A percentile compares a stretch with the other conserved stretches of the same genome.
phyloP scores from a whole-genome alignment of 1,284 basidiomycete genomes.

The Bjerkandera adusta region DNA sequence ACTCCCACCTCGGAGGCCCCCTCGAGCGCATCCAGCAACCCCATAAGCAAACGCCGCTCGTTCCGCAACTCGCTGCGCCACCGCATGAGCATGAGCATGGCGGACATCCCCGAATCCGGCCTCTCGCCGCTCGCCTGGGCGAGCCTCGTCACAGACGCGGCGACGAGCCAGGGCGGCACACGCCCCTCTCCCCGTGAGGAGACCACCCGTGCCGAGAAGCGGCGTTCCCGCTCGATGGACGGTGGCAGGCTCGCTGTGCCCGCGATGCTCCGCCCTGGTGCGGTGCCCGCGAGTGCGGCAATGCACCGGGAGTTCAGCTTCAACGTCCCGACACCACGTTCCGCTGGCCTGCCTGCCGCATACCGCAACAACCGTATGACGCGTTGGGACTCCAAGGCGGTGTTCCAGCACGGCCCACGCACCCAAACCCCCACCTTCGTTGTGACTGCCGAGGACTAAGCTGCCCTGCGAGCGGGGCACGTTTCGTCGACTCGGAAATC shows the following conservation, averaged over 20 bases:
- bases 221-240: constrained; percentile 24
- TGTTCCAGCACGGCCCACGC: neutral
- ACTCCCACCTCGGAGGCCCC: constrained; percentile 3
- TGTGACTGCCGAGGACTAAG: neutral
- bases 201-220: constrained; percentile 19
- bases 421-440: neutral
- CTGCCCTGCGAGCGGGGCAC: neutral
- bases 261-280: constrained; percentile 3
- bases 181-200: constrained; percentile 10
- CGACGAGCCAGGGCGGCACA: constrained; percentile 18
- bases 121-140: constrained; percentile 21
- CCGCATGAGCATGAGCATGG: constrained; percentile 10
- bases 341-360: neutral
- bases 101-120: constrained; percentile 16
- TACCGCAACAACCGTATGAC: constrained; percentile 1
- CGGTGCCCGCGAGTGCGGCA: constrained; percentile 5
- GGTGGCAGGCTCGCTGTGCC: constrained; percentile 1
- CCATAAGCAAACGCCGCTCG: neutral
- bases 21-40: constrained; percentile 9
- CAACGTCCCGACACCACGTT: neutral
- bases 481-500: constrained; percentile 1
- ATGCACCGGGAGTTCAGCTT: constrained; percentile 1
- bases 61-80: constrained; percentile 12
- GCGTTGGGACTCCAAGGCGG: constrained; percentile 1
- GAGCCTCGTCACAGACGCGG: constrained; percentile 14